Conservation (phyloP, 208 protist genomes). For the Leishmania major region DNA sequence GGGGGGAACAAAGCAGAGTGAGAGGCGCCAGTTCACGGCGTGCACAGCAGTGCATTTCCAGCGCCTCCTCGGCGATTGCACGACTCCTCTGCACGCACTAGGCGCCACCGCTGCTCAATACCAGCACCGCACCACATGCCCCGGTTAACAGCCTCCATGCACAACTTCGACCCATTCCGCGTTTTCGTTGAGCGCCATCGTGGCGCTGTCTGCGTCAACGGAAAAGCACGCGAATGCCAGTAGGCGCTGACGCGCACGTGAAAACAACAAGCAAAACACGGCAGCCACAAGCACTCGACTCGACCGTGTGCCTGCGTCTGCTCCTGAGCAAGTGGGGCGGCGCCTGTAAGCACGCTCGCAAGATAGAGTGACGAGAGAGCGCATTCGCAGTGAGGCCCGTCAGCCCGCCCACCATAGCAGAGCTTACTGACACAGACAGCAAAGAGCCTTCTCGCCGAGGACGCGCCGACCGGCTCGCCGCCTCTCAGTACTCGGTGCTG, state of each 20-base stretch:
- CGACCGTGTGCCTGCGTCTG: background rate
- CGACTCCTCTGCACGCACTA: background rate
- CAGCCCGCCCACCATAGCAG: background rate
- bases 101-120: background rate
- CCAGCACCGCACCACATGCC: background rate
- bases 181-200: background rate
- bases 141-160: background rate
- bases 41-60: background rate
- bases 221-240: too few relatives aligned
- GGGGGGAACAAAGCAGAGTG: background rate
- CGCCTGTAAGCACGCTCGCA: background rate
- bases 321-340: background rate
- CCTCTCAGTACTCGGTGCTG: conserved; percentile 51
- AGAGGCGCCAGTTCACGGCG: background rate
- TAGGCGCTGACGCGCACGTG: background rate
- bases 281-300: background rate
- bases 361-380: background rate
- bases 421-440: background rate
- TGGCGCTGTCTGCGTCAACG: background rate
- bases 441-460: background rate
- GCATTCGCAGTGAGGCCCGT: background rate
- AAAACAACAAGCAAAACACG: background rate
- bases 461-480: background rate
- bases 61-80: background rate
- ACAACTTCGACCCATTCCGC: background rate